phyloP scores from a whole-genome alignment of 2,329 filamentous ascomycete species.

The Pseudocercospora cruenta region DNA sequence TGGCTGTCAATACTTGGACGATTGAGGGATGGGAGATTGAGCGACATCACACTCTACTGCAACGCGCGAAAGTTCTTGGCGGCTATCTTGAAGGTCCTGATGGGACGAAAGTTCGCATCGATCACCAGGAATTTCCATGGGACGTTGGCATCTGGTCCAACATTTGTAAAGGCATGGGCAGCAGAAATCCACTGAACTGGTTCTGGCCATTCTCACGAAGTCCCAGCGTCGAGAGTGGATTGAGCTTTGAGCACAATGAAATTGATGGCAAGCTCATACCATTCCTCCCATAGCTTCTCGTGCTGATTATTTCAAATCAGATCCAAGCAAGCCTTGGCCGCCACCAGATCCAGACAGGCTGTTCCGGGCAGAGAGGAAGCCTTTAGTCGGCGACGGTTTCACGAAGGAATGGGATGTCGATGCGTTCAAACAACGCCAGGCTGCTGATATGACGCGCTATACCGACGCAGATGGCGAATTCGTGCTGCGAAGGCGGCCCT shows the following conservation, averaged over 20 bases:
- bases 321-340: slow-evolving; percentile 49
- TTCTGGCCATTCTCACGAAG: slow-evolving; percentile 66
- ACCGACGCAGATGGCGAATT: slow-evolving; percentile 33
- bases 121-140: slow-evolving; percentile 77
- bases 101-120: slow-evolving; percentile 58
- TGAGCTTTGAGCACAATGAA: slow-evolving; percentile 72
- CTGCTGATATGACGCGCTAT: slow-evolving; percentile 53
- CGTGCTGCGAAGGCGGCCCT: slow-evolving; percentile 46
- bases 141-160: slow-evolving; percentile 77
- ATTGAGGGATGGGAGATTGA: slow-evolving; percentile 76
- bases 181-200: slow-evolving; percentile 67
- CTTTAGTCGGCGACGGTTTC: slow-evolving; percentile 41
- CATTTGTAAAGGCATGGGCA: slow-evolving; percentile 75
- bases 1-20: slow-evolving; percentile 72
- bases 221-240: slow-evolving; percentile 55
- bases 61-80: slow-evolving; percentile 54
- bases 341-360: slow-evolving; percentile 56
- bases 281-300: slow-evolving; percentile 39
- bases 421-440: slow-evolving; percentile 59
- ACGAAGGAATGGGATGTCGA: slow-evolving; percentile 49
- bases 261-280: slow-evolving; percentile 62
- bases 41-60: slow-evolving; percentile 50
- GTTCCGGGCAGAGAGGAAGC: slow-evolving; percentile 34
- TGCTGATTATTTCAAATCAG: slow-evolving; percentile 42
- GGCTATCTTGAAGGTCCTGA: slow-evolving; percentile 62